phyloP scores from a whole-genome alignment of 2,329 filamentous ascomycete genomes.

The Fusarium sarcochroum region DNA sequence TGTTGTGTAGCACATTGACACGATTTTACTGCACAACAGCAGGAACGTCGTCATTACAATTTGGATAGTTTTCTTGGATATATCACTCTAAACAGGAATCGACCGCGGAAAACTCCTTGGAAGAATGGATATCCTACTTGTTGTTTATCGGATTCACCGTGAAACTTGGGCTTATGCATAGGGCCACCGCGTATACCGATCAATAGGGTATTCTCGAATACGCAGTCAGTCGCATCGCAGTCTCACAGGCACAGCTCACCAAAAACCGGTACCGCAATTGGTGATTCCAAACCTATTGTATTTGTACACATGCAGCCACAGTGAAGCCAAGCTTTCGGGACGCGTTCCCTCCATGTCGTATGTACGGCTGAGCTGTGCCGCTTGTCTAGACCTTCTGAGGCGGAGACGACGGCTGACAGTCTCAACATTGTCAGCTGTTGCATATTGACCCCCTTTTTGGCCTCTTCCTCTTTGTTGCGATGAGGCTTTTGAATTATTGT shows the following conservation, averaged over 20 bases:
- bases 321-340: slow-evolving; percentile 25
- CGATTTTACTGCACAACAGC: slow-evolving; percentile 11
- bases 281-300: slow-evolving; percentile 5
- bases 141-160: slow-evolving; percentile 8
- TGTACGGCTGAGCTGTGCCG: slow-evolving; percentile 35
- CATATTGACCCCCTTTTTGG: not conserved
- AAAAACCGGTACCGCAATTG: not conserved
- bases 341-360: not conserved
- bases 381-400: slow-evolving; percentile 28
- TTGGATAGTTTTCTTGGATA: slow-evolving; percentile 4
- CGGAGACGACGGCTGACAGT: slow-evolving; percentile 24
- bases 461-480: not conserved
- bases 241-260: not conserved
- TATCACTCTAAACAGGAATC: not conserved
- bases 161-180: slow-evolving; percentile 11
- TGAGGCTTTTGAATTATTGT: slow-evolving; percentile 1
- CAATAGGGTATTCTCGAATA: slow-evolving; percentile 12
- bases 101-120: not conserved
- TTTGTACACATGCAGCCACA: slow-evolving; percentile 32
- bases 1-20: slow-evolving; percentile 27
- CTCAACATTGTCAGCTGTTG: slow-evolving; percentile 17
- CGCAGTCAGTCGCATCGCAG: not conserved
- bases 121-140: not conserved
- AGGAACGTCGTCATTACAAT: slow-evolving; percentile 21
- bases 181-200: slow-evolving; percentile 3